A percentile compares a stretch with the other conserved stretches of the same genome.
Evolutionary conservation across 805 yeast species (phyloP).

Genomic region (Ogataea angusta): DNA sequence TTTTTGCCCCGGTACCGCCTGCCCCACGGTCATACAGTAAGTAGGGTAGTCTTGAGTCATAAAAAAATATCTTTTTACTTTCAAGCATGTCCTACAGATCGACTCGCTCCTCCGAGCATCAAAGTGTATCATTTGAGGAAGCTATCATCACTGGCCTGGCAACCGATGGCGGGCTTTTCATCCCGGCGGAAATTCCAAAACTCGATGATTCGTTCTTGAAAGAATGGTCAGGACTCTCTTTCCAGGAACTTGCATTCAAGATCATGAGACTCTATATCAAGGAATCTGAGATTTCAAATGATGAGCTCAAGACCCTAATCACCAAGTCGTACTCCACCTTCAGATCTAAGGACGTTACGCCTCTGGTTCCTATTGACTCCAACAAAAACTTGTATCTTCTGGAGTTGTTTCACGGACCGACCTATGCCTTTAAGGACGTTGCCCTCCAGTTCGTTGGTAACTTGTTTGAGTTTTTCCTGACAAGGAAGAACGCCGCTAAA

Average conservation of each 20-base stretch:
- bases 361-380: conserved; percentile 56
- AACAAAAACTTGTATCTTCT: conserved; percentile 64
- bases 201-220: conserved; percentile 50
- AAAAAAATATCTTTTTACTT: neutral
- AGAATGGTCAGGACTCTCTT: conserved; percentile 71
- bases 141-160: conserved; percentile 90
- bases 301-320: conserved; percentile 62
- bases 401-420: conserved; percentile 98
- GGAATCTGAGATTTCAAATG: conserved; percentile 66
- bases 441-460: conserved; percentile 98
- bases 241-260: conserved; percentile 83
- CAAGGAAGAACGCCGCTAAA: conserved; percentile 61
- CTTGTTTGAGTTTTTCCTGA: conserved; percentile 86
- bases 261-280: conserved; percentile 78
- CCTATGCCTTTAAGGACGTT: conserved; percentile 98
- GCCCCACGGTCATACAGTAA: neutral
- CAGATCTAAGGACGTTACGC: conserved; percentile 86
- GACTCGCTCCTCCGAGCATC: conserved; percentile 58
- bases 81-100: conserved; percentile 70
- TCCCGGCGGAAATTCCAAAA: conserved; percentile 79
- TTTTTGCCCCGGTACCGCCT: neutral
- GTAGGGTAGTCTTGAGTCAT: neutral
- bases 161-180: conserved; percentile 92
- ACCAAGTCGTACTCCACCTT: conserved; percentile 83
- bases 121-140: conserved; percentile 67